Evolutionary conservation across 225 moss, liverwort and hornwort genomes (phyloP).

Genomic region (Polytrichum formosum): DNA sequence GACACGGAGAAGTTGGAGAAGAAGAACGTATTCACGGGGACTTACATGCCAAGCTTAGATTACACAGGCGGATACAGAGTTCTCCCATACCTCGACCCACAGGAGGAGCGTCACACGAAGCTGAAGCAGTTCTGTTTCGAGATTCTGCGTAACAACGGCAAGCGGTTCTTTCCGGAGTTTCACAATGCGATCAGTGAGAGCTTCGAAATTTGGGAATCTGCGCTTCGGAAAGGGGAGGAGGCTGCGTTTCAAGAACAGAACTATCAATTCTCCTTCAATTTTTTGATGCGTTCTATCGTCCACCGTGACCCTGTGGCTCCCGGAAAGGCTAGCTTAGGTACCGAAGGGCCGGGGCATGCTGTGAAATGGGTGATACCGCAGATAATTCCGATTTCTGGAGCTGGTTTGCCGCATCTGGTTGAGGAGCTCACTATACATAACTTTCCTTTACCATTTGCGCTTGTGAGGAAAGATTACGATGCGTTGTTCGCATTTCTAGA

Average conservation of each 20-base stretch:
- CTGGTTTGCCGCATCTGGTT: background rate
- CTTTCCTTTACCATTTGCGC: conserved; percentile 25
- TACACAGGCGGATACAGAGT: conserved; percentile 54
- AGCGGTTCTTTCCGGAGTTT: conserved; percentile 31
- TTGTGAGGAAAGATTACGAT: conserved; percentile 23
- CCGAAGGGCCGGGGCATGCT: background rate
- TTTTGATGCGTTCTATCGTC: conserved; percentile 29
- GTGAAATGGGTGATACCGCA: conserved; percentile 25
- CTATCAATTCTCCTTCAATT: conserved; percentile 30
- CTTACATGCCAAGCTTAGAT: conserved; percentile 46
- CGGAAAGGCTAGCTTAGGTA: conserved; percentile 26
- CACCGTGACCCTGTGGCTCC: conserved; percentile 28
- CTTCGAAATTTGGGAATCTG: conserved; percentile 42
- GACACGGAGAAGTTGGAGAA: conserved; percentile 56
- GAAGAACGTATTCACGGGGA: conserved; percentile 67
- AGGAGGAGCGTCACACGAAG: conserved; percentile 53
- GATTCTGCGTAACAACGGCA: conserved; percentile 14
- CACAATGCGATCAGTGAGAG: conserved; percentile 13
- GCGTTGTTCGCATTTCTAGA: conserved; percentile 31
- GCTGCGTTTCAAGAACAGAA: conserved; percentile 2
- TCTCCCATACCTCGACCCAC: conserved; percentile 64
- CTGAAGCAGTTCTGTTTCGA: conserved; percentile 57
- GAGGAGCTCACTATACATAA: conserved; percentile 42
- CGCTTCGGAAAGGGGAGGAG: conserved; percentile 12
- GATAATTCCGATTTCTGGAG: conserved; percentile 19